Evolutionary conservation across 352 stramenopile species (phyloP), one percentile per base, ranked within the genome.

Genomic region (Globisporangium echinulatum): DNA sequence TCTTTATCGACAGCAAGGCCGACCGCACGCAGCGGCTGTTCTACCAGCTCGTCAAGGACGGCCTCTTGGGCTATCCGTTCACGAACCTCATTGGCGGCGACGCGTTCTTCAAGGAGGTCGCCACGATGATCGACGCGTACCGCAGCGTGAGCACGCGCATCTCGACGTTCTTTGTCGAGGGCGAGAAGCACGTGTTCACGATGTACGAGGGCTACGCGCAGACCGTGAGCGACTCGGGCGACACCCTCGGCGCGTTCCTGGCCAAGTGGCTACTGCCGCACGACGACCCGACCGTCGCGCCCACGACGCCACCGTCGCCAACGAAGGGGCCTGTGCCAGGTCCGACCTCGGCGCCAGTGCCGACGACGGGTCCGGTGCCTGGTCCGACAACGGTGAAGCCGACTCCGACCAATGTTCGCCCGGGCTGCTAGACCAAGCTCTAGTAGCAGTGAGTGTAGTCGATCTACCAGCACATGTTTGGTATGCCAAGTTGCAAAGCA

Each of bases 1-100:
- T 89, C 11, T 85, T 83, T 56, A 71, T 85, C 55, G 56, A 84
- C 63, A 87, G 71, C 63, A 85, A 80, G 58, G 71, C 58, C 49
- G 79, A 89, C 63, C 66, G 66, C 40, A 79, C 66, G 7, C 79
- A 89, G 63, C 71, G 77, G 13, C 72, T 74, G 40, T 89, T 82
- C 65, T 89, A 86, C 63, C 66, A 74, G 47, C 67, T 87, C 13
- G 47, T 86, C n/a, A 57, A 76, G 14, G 59, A 85, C 52, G 75
- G 77, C 15, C 72, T 89, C 42, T 46, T 78, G 17, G 68, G 63
- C 9, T 86, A 72, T 66, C 77, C 79, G 52, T 89, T 89, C 63
- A 60, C 59, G n/a, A 65, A 86, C 51, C 66, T 79, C 44, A 79
- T 89, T 44, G 72, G 61, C 0, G 57, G 52, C 15, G 68, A 66